Percentiles rank a stretch among this genome's conserved stretches.
phyloP scores from a whole-genome alignment of 345 rosid species.

The Linum trigynum region DNA sequence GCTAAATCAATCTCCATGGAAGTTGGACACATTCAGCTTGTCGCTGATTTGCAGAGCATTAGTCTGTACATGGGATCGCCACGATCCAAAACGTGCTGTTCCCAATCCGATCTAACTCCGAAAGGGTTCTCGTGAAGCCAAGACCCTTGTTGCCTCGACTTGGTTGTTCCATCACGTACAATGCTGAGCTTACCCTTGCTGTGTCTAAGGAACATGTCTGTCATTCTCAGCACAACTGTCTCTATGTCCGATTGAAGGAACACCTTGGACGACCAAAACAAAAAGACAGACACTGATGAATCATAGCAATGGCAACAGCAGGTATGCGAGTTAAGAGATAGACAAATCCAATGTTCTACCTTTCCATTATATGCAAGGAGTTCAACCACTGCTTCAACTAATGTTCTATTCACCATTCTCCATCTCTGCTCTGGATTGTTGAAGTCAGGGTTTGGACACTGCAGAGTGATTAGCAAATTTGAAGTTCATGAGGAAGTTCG shows the following conservation, averaged over 20 bases:
- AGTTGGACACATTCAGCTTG: not conserved
- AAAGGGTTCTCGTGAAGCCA: slow-evolving; percentile 60
- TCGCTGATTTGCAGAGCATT: slow-evolving; percentile 34
- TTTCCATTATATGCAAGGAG: slow-evolving; percentile 45
- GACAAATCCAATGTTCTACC: slow-evolving; percentile 24
- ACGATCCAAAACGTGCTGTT: slow-evolving; percentile 45
- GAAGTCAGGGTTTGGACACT: slow-evolving; percentile 79
- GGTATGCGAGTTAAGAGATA: not conserved
- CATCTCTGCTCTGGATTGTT: slow-evolving; percentile 50
- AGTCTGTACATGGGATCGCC: slow-evolving; percentile 51
- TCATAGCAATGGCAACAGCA: not conserved
- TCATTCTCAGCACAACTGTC: slow-evolving; percentile 46
- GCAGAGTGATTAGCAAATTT: not conserved
- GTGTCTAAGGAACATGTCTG: slow-evolving; percentile 37
- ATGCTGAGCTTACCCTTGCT: slow-evolving; percentile 39
- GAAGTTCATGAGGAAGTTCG: not conserved
- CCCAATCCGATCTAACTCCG: slow-evolving; percentile 64
- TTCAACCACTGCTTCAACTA: slow-evolving; percentile 53
- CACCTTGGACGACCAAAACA: slow-evolving; percentile 24
- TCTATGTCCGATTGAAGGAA: slow-evolving; percentile 61
- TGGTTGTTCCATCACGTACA: slow-evolving; percentile 9
- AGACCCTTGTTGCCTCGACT: slow-evolving; percentile 11
- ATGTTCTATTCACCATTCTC: slow-evolving; percentile 57
- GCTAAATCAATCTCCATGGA: not conserved
- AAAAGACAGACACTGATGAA: slow-evolving; percentile 2